These are phyloP conservation scores for Rhododendron molle DNA, from an alignment of 148 eudicot species.

Conservation along the genomic window DNA sequence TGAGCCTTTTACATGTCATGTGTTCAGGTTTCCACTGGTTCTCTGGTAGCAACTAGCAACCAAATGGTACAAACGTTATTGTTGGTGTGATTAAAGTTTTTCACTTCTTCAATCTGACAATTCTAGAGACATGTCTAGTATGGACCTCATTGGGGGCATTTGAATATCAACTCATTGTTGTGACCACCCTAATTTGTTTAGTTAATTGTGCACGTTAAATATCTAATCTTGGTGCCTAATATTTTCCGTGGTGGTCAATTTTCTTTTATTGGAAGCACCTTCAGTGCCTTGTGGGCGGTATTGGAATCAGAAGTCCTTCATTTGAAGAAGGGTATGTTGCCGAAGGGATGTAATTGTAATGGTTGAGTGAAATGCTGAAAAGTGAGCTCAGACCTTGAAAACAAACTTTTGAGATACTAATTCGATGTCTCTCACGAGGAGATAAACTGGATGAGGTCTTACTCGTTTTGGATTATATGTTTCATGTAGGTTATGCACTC, in stretches of 20 bases:
- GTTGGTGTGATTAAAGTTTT: neutral
- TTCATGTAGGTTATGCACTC: constrained; percentile 36
- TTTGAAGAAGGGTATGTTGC: constrained; percentile 29
- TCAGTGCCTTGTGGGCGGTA: neutral
- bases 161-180: neutral
- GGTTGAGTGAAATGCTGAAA: constrained; percentile 49
- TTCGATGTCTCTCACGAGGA: constrained; percentile 34
- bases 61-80: neutral
- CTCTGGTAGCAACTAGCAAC: neutral
- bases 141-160: neutral
- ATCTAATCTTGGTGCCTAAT: neutral
- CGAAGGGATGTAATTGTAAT: constrained; percentile 42
- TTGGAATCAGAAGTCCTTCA: neutral
- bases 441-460: constrained; percentile 42
- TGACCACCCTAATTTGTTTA: neutral
- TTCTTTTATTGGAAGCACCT: neutral
- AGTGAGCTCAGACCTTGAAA: constrained; percentile 32
- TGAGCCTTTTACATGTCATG: neutral
- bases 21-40: neutral
- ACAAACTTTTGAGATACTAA: constrained; percentile 34
- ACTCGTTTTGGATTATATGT: constrained; percentile 36
- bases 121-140: neutral
- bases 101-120: neutral
- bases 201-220: neutral
- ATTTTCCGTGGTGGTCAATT: neutral